Conservation (phyloP, 345 rosid genomes). For the Lumnitzera racemosa region DNA sequence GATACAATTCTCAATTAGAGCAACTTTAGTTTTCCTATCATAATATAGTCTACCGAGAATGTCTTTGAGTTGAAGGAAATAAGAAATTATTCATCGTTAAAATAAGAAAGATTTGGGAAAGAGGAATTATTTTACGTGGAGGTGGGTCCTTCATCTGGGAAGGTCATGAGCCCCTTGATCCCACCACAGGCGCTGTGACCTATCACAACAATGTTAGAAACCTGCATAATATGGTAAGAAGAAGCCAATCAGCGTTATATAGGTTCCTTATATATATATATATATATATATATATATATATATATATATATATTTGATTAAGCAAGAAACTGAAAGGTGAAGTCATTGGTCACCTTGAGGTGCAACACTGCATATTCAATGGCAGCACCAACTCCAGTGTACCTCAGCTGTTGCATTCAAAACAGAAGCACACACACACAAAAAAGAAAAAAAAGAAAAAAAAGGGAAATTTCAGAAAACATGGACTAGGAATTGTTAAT, state of each 20-base stretch:
- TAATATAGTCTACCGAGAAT: too few relatives aligned
- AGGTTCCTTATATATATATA: too few relatives aligned
- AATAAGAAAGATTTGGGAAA: background rate
- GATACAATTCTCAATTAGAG: too few relatives aligned
- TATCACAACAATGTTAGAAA: slow-evolving; percentile 69
- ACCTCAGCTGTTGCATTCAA: slow-evolving; percentile 20
- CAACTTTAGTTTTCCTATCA: too few relatives aligned
- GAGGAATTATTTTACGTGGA: slow-evolving; percentile 45
- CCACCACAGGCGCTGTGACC: slow-evolving; percentile 98
- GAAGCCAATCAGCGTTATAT: background rate
- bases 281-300: too few relatives aligned
- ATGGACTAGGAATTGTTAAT: too few relatives aligned
- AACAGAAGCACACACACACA: background rate
- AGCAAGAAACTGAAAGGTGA: background rate
- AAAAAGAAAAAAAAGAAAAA: background rate
- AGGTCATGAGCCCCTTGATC: slow-evolving; percentile 91
- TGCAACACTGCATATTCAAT: slow-evolving; percentile 90
- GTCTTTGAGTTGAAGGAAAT: too few relatives aligned
- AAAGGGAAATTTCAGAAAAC: too few relatives aligned
- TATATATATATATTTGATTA: too few relatives aligned
- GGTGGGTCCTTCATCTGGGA: slow-evolving; percentile 55
- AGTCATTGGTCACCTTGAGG: slow-evolving; percentile 52
- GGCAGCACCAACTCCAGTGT: slow-evolving; percentile 75
- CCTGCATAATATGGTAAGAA: slow-evolving; percentile 29
- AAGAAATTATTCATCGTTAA: background rate